Conservation (phyloP, 2,329 filamentous ascomycete genomes). For the Emergomyces africanus region DNA sequence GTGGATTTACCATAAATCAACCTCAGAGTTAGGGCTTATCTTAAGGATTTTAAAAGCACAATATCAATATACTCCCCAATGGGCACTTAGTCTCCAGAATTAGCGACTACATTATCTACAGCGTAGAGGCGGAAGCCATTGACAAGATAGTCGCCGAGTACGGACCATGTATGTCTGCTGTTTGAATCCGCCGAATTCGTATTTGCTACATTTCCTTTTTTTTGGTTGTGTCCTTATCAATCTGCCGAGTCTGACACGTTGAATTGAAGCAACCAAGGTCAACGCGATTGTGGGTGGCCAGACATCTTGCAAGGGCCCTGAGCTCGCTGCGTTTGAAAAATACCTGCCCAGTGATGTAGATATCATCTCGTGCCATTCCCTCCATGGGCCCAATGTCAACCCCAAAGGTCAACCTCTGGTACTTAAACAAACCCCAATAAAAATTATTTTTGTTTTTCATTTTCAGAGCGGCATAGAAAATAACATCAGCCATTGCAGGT, state of each 20-base stretch:
- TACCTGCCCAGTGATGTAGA: conserved; percentile 79
- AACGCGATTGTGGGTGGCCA: conserved; percentile 94
- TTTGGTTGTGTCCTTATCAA: background rate
- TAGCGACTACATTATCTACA: conserved; percentile 99
- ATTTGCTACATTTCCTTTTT: background rate
- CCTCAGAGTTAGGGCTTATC: conserved; percentile 14
- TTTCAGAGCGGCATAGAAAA: background rate
- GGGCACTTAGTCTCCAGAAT: conserved; percentile 89
- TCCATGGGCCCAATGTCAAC: conserved; percentile 86
- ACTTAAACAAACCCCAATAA: conserved; percentile 11
- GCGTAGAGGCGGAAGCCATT: conserved; percentile 87
- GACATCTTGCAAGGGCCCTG: conserved; percentile 95
- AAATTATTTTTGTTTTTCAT: too few relatives aligned
- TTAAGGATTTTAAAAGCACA: conserved; percentile 49
- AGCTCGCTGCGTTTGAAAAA: conserved; percentile 84
- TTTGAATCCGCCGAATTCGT: background rate
- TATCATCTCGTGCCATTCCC: conserved; percentile 90
- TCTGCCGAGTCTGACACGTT: conserved; percentile 7
- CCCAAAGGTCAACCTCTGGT: conserved; percentile 82
- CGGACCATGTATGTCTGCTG: conserved; percentile 65
- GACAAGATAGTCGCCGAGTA: conserved; percentile 76
- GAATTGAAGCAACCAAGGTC: conserved; percentile 67
- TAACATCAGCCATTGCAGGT: conserved; percentile 34
- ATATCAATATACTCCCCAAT: conserved; percentile 80
- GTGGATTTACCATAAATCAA: conserved; percentile 27